phyloP scores from a whole-genome alignment of 352 stramenopile species.

The Globisporangium orthogonon region DNA sequence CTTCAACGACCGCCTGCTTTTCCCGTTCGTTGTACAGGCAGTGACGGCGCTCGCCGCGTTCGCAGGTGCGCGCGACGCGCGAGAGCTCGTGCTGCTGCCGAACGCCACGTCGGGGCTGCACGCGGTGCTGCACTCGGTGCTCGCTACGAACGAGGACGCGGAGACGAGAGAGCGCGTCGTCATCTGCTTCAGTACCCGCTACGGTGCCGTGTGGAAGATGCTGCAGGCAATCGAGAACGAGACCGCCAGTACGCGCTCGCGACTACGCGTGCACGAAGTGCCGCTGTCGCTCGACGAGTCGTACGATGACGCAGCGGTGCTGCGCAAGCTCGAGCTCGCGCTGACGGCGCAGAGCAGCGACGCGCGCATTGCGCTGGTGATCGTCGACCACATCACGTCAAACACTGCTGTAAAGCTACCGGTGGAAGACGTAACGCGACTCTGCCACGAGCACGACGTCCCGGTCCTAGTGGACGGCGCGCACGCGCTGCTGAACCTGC shows the following conservation, averaged over 20 bases:
- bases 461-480: constrained; percentile 90
- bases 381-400: constrained; percentile 93
- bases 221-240: constrained; percentile 32
- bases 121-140: constrained; percentile 59
- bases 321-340: constrained; percentile 26
- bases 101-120: constrained; percentile 91
- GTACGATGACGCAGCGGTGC: constrained; percentile 44
- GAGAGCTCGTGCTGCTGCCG: constrained; percentile 70
- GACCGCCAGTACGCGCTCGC: not conserved
- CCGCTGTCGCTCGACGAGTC: constrained; percentile 58
- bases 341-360: constrained; percentile 21
- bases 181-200: constrained; percentile 78
- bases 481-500: constrained; percentile 83
- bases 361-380: constrained; percentile 45
- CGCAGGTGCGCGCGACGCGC: constrained; percentile 33
- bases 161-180: constrained; percentile 27
- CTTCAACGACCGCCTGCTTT: constrained; percentile 91
- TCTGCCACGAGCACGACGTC: constrained; percentile 40
- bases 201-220: constrained; percentile 93
- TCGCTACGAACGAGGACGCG: constrained; percentile 9
- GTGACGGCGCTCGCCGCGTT: constrained; percentile 76
- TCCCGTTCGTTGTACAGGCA: constrained; percentile 81
- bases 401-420: constrained; percentile 90
- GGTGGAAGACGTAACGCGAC: constrained; percentile 63
- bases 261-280: constrained; percentile 44